Conservation (phyloP, 768 basidiomycete genomes). For the Podaxis sp. region DNA sequence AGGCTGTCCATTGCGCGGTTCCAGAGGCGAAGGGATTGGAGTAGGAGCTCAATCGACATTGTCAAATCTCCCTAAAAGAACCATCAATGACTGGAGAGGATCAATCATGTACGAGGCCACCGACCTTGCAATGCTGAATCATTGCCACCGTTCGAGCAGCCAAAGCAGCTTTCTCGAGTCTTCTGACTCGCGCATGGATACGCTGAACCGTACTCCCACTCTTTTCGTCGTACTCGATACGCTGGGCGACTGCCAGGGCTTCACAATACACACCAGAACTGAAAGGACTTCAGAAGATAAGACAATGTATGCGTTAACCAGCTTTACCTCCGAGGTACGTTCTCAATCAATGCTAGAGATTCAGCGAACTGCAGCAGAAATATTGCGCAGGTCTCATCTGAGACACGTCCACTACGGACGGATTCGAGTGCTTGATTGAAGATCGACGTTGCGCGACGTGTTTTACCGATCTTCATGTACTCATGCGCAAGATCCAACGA, state of each 20-base stretch:
- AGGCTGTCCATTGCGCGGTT: conserved; percentile 73
- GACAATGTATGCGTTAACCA: not conserved
- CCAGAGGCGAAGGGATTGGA: conserved; percentile 75
- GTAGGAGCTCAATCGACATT: conserved; percentile 49
- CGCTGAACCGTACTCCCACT: conserved; percentile 46
- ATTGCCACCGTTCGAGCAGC: conserved; percentile 67
- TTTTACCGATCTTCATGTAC: conserved; percentile 74
- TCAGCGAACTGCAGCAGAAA: conserved; percentile 67
- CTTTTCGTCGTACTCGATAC: conserved; percentile 40
- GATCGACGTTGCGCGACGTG: conserved; percentile 57
- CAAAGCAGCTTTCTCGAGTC: conserved; percentile 65
- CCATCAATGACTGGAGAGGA: not conserved
- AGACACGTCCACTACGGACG: conserved; percentile 38
- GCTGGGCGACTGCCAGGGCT: conserved; percentile 44
- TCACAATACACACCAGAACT: conserved; percentile 58
- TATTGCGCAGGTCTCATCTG: conserved; percentile 47
- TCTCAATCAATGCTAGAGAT: conserved; percentile 55
- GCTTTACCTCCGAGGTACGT: conserved; percentile 53
- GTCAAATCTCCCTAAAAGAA: conserved; percentile 55
- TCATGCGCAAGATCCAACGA: conserved; percentile 77
- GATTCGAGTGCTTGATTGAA: conserved; percentile 53
- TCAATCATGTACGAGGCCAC: conserved; percentile 12
- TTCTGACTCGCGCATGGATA: conserved; percentile 52
- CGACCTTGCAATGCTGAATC: conserved; percentile 65
- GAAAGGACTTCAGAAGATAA: conserved; percentile 1